These are phyloP conservation scores for Globisporangium canariense DNA, from an alignment of 352 stramenopile genomes.

Conservation along the genomic window DNA sequence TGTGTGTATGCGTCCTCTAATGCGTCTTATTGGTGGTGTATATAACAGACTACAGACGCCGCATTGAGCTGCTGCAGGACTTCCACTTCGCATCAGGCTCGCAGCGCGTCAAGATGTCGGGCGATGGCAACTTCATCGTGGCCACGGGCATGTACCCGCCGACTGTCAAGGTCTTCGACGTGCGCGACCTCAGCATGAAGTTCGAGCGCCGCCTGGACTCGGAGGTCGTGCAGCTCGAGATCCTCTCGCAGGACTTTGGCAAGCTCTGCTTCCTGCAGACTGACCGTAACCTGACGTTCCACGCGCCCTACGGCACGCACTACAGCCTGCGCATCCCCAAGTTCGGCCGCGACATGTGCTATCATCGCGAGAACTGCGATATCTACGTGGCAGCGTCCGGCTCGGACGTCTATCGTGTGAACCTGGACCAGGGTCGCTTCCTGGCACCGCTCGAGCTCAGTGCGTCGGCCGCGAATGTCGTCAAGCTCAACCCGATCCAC, in stretches of 20 bases:
- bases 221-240: conserved; percentile 95
- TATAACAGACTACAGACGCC: conserved; percentile 73
- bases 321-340: conserved; percentile 96
- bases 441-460: conserved; percentile 77
- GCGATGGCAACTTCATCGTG: conserved; percentile 95
- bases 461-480: conserved; percentile 79
- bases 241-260: conserved; percentile 95
- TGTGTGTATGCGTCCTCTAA: conserved; percentile 3
- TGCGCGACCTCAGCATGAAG: conserved; percentile 97
- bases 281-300: conserved; percentile 96
- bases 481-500: conserved; percentile 89
- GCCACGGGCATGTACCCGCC: conserved; percentile 96
- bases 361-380: conserved; percentile 95
- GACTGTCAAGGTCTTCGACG: conserved; percentile 93
- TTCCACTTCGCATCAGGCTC: conserved; percentile 96
- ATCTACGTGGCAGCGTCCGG: conserved; percentile 90
- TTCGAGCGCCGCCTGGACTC: conserved; percentile 97
- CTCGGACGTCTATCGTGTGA: conserved; percentile 95
- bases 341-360: conserved; percentile 97
- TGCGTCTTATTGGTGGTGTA: conserved; percentile 18
- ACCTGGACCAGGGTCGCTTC: conserved; percentile 98
- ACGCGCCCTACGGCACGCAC: conserved; percentile 97
- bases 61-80: conserved; percentile 99
- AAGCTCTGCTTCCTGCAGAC: conserved; percentile 97
- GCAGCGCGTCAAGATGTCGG: conserved; percentile 92